Percentiles rank a stretch among this genome's conserved stretches.
Conservation (phyloP, 257 asterid species). For the Solanum peruvianum region DNA sequence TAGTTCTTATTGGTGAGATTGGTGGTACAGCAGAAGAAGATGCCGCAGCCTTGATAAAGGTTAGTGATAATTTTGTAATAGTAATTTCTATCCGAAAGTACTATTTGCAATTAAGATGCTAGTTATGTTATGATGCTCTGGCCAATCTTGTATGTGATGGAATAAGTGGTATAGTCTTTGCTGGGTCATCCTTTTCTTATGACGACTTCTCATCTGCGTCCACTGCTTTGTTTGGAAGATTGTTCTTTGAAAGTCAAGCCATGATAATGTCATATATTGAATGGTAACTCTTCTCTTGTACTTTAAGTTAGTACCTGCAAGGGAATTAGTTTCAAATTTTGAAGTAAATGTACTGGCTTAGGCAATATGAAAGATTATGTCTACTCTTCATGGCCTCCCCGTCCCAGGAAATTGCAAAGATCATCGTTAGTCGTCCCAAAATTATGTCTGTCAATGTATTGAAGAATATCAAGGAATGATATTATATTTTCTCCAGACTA, state of each 20-base stretch:
- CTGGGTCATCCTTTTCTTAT: not conserved
- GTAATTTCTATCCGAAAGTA: not conserved
- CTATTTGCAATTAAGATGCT: not conserved
- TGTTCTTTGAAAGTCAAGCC: not conserved
- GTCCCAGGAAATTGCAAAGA: not conserved
- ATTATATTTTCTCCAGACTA: not conserved
- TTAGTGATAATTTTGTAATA: conserved; percentile 2
- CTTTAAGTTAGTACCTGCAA: not conserved
- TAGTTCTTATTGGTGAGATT: conserved; percentile 89
- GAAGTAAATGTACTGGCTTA: not conserved
- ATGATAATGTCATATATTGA: not conserved
- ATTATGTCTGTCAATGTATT: not conserved
- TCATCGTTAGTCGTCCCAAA: not conserved
- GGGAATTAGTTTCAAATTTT: not conserved
- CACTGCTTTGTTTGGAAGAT: not conserved
- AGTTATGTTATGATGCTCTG: not conserved
- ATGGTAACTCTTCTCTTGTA: not conserved
- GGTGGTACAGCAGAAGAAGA: conserved; percentile 99
- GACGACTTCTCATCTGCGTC: not conserved
- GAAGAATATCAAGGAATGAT: not conserved
- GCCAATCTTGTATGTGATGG: not conserved
- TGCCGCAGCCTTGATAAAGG: conserved; percentile 95
- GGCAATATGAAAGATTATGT: not conserved
- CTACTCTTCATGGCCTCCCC: not conserved
- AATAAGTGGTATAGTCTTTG: not conserved